Evolutionary conservation across 2,329 filamentous ascomycete species (phyloP).

Genomic region (Paecilomyces variotii): DNA sequence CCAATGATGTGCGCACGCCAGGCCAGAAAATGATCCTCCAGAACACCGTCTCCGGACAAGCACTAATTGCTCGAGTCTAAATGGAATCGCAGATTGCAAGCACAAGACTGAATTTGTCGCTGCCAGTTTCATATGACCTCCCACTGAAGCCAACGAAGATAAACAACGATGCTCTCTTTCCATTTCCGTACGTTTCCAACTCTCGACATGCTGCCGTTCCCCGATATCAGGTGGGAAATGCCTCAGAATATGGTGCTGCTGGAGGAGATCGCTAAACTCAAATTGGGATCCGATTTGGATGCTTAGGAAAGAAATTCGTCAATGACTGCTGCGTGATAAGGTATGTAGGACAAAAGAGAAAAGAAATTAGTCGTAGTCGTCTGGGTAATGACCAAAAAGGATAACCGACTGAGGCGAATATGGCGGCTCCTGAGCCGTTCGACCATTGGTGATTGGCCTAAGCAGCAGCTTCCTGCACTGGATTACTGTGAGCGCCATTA

Average conservation of each 20-base stretch:
- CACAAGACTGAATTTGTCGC: neutral
- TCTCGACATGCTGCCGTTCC: neutral
- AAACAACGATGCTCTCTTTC: neutral
- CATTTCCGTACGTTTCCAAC: neutral
- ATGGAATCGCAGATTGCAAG: neutral
- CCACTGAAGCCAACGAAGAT: neutral
- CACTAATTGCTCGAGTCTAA: neutral
- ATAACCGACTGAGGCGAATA: neutral
- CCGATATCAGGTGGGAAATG: neutral
- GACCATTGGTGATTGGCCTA: neutral
- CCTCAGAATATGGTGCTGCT: neutral
- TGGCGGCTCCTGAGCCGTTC: neutral
- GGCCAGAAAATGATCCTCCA: neutral
- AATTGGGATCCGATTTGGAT: neutral
- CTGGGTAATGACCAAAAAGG: neutral
- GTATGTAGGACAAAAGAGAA: neutral
- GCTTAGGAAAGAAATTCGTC: neutral
- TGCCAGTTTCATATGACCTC: neutral
- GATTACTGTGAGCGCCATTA: neutral
- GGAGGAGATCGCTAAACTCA: neutral
- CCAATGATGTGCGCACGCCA: neutral
- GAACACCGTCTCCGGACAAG: neutral
- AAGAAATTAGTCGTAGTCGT: neutral
- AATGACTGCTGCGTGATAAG: neutral
- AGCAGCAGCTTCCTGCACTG: conserved; percentile 1